Evolutionary conservation across 2,329 filamentous ascomycete genomes (phyloP), one percentile per base, ranked within the genome.

Genomic region (Aaosphaeria pasadenensis): DNA sequence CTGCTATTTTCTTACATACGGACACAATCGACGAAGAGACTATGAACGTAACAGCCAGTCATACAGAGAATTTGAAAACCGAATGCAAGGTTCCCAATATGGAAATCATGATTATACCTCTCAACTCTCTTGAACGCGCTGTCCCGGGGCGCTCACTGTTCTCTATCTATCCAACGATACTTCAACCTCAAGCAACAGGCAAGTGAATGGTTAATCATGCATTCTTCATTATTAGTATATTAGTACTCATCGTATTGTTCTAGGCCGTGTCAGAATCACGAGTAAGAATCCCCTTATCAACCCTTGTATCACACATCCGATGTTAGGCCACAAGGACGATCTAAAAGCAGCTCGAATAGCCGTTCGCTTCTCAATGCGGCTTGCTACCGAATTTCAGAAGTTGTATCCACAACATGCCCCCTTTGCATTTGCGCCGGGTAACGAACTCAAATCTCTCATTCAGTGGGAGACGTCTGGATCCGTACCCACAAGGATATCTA

Each of bases 391-490:
- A 32, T 50, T 53, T 42, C 44, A 53, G 46, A 28, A 30, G 6
- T 41, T 50, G 13, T 50, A 53, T 44, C 45, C 47, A 42, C 50
- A 43, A 13, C 40, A 42, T 31, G 50, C 50, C 35, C 50, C 50
- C 42, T 50, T 53, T 45, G 50, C 47, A 43, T 53, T 53, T 44
- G 50, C 47, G 11, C 47, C 50, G 40, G 47, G 50, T 43, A 53
- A 53, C 32, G 45, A 50, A 42, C 6, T 47, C 31, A 29, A 47
- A 42, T 35, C 31, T 40, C 50, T 53, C 30, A 4, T 35, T 48
- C 42, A 53, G 42, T 53, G 47, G 50, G 47, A 53, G 35, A 43
- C 50, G 32, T 29, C 36, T 44, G 47, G 45, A 3, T 24, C 17
- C n/a, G n/a, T 24, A 24, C 17, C 17, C 17, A 24, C 3, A 24